These are phyloP conservation scores for Penicillium olsonii DNA, from an alignment of 2,329 filamentous ascomycete species.

Conservation along the genomic window DNA sequence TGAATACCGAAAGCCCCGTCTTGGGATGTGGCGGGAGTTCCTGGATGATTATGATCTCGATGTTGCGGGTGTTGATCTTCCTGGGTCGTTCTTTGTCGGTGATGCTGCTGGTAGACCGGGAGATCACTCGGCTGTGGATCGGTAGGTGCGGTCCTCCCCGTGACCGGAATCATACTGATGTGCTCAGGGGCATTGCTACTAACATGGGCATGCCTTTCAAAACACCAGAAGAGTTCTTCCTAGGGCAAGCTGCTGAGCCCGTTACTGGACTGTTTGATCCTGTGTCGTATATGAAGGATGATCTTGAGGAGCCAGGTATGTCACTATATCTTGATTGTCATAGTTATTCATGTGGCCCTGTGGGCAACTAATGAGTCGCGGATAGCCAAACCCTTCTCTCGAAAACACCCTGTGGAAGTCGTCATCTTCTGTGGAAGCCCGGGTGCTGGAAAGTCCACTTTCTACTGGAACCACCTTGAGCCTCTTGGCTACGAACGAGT, in stretches of 20 bases:
- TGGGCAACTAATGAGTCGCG: neutral
- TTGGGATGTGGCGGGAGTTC: conserved; percentile 82
- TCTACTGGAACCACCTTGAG: conserved; percentile 76
- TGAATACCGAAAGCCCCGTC: conserved; percentile 79
- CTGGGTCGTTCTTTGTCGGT: conserved; percentile 79
- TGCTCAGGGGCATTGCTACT: conserved; percentile 71
- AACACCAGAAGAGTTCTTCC: conserved; percentile 92
- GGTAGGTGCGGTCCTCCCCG: conserved; percentile 39
- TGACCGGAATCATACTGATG: conserved; percentile 20
- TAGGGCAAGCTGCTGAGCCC: conserved; percentile 64
- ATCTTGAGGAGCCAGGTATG: conserved; percentile 37
- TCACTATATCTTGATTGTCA: neutral
- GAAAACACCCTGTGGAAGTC: conserved; percentile 68
- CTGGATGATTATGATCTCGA: conserved; percentile 62
- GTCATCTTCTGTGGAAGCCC: conserved; percentile 87
- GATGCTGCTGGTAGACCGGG: conserved; percentile 68
- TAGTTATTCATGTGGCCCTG: neutral
- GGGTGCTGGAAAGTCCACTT: conserved; percentile 88
- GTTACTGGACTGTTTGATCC: conserved; percentile 75
- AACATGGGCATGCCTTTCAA: conserved; percentile 79
- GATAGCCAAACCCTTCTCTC: conserved; percentile 49
- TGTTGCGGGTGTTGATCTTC: conserved; percentile 63
- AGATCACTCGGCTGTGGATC: conserved; percentile 63
- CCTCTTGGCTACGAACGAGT: conserved; percentile 79
- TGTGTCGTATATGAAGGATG: conserved; percentile 50